Percentiles rank a stretch among this genome's conserved stretches.
phyloP scores from a whole-genome alignment of 352 stramenopile species.

The Pythium oligandrum region DNA sequence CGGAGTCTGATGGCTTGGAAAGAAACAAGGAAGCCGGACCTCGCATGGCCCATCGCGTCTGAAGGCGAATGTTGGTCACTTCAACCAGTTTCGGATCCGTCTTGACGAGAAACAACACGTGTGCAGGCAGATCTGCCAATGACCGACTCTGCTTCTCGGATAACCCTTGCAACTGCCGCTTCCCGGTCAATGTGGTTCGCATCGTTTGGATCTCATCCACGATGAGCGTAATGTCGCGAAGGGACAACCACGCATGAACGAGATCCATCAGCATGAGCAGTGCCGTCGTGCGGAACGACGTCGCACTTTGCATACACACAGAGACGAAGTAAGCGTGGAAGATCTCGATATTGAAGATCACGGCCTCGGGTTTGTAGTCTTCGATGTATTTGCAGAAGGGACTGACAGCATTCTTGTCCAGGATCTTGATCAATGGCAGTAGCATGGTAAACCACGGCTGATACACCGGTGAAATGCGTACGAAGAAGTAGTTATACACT shows the following conservation, averaged over 20 bases:
- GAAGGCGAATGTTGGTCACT: too few relatives aligned
- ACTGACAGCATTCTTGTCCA: slow-evolving; percentile 30
- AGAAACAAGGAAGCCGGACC: too few relatives aligned
- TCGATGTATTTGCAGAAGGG: slow-evolving; percentile 8
- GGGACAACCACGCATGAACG: slow-evolving; percentile 1
- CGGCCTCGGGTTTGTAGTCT: slow-evolving; percentile 19
- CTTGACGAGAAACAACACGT: slow-evolving; percentile 6
- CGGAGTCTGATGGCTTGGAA: too few relatives aligned
- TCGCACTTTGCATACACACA: slow-evolving; percentile 12
- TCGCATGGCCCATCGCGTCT: too few relatives aligned
- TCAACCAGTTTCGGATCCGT: not conserved
- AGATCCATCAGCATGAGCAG: slow-evolving; percentile 7
- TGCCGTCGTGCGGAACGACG: slow-evolving; percentile 2
- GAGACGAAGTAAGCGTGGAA: slow-evolving; percentile 21
- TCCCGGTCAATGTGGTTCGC: not conserved
- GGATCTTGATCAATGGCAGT: slow-evolving; percentile 38
- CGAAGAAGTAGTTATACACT: slow-evolving; percentile 16
- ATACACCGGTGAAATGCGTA: not conserved
- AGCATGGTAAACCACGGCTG: slow-evolving; percentile 15
- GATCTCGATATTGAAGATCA: slow-evolving; percentile 20
- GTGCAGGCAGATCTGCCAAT: not conserved
- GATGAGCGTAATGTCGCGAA: slow-evolving; percentile 4
- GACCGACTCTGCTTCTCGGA: not conserved
- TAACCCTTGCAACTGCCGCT: too few relatives aligned
- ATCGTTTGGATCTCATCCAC: not conserved